Evolutionary conservation across 1,284 basidiomycete species (phyloP).

Genomic region (Naganishia liquefaciens): DNA sequence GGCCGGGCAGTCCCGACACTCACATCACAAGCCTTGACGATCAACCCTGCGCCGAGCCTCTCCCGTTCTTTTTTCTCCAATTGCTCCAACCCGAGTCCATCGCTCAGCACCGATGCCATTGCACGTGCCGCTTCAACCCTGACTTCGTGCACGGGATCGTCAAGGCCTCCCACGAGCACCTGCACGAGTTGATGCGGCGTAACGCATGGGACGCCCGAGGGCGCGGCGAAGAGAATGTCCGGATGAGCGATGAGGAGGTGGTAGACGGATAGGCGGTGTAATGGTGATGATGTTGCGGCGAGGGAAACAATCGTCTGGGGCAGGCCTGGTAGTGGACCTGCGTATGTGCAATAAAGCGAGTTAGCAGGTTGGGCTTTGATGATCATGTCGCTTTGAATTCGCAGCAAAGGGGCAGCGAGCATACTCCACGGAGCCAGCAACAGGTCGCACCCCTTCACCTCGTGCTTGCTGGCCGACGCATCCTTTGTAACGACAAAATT

Average conservation of each 20-base stretch:
- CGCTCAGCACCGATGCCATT: not conserved
- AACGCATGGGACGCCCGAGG: not conserved
- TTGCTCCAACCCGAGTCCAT: slow-evolving; percentile 3
- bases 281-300: slow-evolving; percentile 15
- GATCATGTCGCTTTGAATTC: too few species aligned
- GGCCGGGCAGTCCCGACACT: too few species aligned
- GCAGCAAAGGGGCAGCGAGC: too few species aligned
- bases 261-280: slow-evolving; percentile 28
- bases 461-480: too few species aligned
- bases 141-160: slow-evolving; percentile 20
- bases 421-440: too few species aligned
- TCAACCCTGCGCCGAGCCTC: slow-evolving; percentile 14
- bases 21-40: slow-evolving; percentile 8
- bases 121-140: slow-evolving; percentile 9
- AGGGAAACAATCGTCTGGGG: slow-evolving; percentile 9
- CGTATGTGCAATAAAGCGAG: not conserved
- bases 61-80: not conserved
- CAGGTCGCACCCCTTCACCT: too few species aligned
- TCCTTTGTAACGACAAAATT: too few species aligned
- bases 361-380: not conserved
- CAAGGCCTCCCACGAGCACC: slow-evolving; percentile 15
- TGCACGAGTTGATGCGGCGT: slow-evolving; percentile 11
- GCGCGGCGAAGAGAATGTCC: slow-evolving; percentile 8
- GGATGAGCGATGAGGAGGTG: slow-evolving; percentile 23
- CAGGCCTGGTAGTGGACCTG: slow-evolving; percentile 19